Evolutionary conservation across 768 basidiomycete genomes (phyloP), one percentile per base, ranked within the genome.

Genomic region (Termitomyces sp.): DNA sequence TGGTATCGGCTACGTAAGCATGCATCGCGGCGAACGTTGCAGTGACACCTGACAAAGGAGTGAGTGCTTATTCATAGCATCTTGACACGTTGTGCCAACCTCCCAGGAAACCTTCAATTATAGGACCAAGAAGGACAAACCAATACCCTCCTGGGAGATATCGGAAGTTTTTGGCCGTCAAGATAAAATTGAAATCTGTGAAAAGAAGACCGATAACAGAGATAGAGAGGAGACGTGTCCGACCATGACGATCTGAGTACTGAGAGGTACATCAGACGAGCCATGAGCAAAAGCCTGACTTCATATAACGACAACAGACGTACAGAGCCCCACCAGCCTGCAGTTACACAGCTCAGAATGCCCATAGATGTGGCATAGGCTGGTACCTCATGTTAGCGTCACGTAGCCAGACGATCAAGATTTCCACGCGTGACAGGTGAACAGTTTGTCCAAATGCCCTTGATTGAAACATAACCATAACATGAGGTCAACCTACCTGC

Each of bases 311-410:
- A 20, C 20, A 16, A 45, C 47, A 45, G 4, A 76, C 86, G 69
- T 70, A 89, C 88, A 54, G 86, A 79, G 56, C 89, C 88, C 94
- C 94, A 96, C 82, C 86, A 94, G 2, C 83, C 90, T 13, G 87
- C 86, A 3, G 92, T 93, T 35, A 94, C 66, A 60, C 90, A 89
- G 33, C 84, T 80, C 35, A 96, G 73, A 52, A 92, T 69, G 9
- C 94, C 94, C 73, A 83, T 83, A 9, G 79, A 74, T 3, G 85
- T 75, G 0, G 82, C 70, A 66, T 90, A 85, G 22, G 79, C 88
- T 92, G 63, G 24, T 20, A 56, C n/a, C 24, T 47, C 46, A 57
- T 58, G 55, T 63, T 33, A 61, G 46, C 24, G 42, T 48, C 28
- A 43, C 20, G 32, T 44, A 51, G 40, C 24, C 43, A 43, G 35